Evolutionary conservation across 352 stramenopile species (phyloP), one percentile per base, ranked within the genome.

Genomic region (Aphanomyces invadans): DNA sequence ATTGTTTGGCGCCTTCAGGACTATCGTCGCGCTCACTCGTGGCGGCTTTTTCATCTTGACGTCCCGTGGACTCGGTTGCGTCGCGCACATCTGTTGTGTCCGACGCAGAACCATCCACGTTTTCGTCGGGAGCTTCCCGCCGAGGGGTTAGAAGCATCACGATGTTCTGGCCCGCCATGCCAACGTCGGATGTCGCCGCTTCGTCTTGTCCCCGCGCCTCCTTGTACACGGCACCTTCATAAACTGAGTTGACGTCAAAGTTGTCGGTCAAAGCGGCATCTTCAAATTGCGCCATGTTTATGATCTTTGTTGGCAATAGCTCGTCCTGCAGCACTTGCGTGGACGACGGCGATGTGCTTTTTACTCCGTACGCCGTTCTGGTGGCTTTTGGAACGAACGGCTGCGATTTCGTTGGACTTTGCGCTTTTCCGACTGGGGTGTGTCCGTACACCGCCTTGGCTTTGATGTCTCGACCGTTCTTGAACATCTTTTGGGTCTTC

Each of bases 281-380:
- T 2, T 67, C 60, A 59, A 67, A 67, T 5, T 57, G n/a, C 32
- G 26, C 0, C 60, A 67, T 39, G 36, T 67, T 42, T 11, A 67
- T 25, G 5, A 11, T 7, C 10, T 46, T 46, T 17, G 7, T 65
- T 15, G 57, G 57, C 28, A 10, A 7, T 26, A 65, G n/a, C 25
- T 28, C 39, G 25, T 55, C 39, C 23, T n/a, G 5, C 32, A 45
- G 39, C 9, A 12, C 29, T 1, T 12, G 7, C 2, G 29, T 49
- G 9, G 10, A 12, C 1, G 25, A 4, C 44, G 42, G 1, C 10
- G 21, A 21, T 26, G 1, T 5, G 17, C n/a, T n/a, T n/a, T 3
- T 3, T 7, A 67, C 28, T 7, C 60, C 60, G 32, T 57, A 67
- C 9, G 60, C 46, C 28, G 29, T 44, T 21, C 25, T 45, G 28